Conservation (phyloP, 1,139 yeast genomes). For the Saccharomyces hybrid region DNA sequence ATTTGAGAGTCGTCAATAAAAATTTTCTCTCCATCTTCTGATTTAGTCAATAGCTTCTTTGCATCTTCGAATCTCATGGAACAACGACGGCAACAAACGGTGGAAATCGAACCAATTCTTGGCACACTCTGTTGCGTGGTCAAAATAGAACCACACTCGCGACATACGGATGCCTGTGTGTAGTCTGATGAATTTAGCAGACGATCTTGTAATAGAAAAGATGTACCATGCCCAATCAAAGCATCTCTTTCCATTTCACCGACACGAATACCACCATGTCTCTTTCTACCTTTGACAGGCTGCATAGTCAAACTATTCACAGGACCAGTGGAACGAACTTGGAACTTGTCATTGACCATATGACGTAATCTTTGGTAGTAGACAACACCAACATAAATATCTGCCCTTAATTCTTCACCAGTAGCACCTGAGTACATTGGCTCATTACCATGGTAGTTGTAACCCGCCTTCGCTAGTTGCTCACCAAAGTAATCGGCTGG, state of each 20-base stretch:
- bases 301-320: slow-evolving; percentile 96
- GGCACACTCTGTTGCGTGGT: slow-evolving; percentile 89
- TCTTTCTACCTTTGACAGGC: slow-evolving; percentile 98
- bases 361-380: slow-evolving; percentile 97
- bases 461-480: slow-evolving; percentile 79
- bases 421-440: slow-evolving; percentile 99
- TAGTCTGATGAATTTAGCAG: slow-evolving; percentile 92
- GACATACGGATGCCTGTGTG: slow-evolving; percentile 83
- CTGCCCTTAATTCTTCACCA: slow-evolving; percentile 94
- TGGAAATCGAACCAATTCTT: slow-evolving; percentile 71
- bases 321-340: slow-evolving; percentile 98
- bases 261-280: slow-evolving; percentile 98
- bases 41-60: slow-evolving; percentile 33
- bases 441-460: slow-evolving; percentile 96
- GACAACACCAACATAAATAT: slow-evolving; percentile 92
- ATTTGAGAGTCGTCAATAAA: slow-evolving; percentile 65
- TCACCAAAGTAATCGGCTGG: slow-evolving; percentile 98
- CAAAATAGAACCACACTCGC: slow-evolving; percentile 85
- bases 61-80: slow-evolving; percentile 54
- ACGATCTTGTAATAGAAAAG: slow-evolving; percentile 90
- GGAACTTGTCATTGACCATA: slow-evolving; percentile 99
- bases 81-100: slow-evolving; percentile 86
- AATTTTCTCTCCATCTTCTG: slow-evolving; percentile 31
- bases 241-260: slow-evolving; percentile 99
- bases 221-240: slow-evolving; percentile 97